Conservation (phyloP, 2,329 filamentous ascomycete species). For the Hypoxylon sp. region DNA sequence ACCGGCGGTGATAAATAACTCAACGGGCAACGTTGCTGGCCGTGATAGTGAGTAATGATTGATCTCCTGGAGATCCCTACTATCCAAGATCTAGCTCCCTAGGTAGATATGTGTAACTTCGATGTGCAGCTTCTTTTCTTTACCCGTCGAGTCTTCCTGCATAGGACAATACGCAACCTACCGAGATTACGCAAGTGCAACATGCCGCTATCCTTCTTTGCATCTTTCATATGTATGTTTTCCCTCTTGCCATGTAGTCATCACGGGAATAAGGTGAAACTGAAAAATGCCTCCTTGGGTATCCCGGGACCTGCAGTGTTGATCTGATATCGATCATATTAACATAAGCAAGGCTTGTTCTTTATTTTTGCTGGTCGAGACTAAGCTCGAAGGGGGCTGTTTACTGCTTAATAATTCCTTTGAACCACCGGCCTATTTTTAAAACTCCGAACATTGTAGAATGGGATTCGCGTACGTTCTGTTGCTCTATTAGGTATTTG, state of each 20-base stretch:
- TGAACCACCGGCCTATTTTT: no score
- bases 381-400: no score
- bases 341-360: neutral
- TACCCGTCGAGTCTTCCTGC: slow-evolving; percentile 2
- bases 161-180: slow-evolving; percentile 12
- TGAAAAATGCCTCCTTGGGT: neutral
- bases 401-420: no score
- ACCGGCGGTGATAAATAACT: neutral
- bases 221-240: neutral
- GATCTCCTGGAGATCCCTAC: neutral
- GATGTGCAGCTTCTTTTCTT: neutral
- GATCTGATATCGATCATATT: slow-evolving; percentile 1
- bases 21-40: neutral
- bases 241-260: neutral
- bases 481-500: neutral
- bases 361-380: no score
- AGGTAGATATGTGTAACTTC: slow-evolving; percentile 1
- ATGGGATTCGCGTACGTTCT: no score
- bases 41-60: neutral
- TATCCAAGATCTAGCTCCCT: slow-evolving; percentile 1
- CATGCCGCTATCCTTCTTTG: neutral
- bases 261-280: neutral
- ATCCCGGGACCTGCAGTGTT: neutral
- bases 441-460: no score
- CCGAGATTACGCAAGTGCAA: slow-evolving; percentile 17